A percentile compares a stretch with the other conserved stretches of the same genome.
Evolutionary conservation across 2,329 filamentous ascomycete species (phyloP).

Genomic region (Epicoccum sorghinum): DNA sequence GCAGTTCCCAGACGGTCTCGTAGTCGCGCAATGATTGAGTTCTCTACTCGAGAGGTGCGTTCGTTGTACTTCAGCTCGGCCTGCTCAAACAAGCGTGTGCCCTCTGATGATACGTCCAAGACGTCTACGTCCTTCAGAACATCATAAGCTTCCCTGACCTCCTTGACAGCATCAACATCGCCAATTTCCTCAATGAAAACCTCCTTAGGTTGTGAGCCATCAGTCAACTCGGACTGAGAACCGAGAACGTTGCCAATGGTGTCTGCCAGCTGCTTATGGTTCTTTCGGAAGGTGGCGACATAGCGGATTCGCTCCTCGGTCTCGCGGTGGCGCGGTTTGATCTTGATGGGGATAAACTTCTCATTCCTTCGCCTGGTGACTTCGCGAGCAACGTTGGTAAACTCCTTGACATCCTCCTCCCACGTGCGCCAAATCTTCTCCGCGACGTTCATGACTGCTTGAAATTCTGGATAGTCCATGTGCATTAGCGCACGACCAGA

Average conservation of each 20-base stretch:
- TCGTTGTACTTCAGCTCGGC: constrained; percentile 98
- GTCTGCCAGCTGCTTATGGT: constrained; percentile 95
- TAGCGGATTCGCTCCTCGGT: constrained; percentile 92
- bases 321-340: constrained; percentile 83
- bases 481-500: constrained; percentile 89
- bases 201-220: constrained; percentile 40
- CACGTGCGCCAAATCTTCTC: constrained; percentile 88
- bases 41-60: constrained; percentile 94
- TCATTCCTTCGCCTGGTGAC: constrained; percentile 92
- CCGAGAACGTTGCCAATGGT: constrained; percentile 98
- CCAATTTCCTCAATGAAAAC: constrained; percentile 90
- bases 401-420: constrained; percentile 97
- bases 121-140: constrained; percentile 94
- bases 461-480: constrained; percentile 89
- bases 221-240: constrained; percentile 58
- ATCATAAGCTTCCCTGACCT: constrained; percentile 93
- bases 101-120: constrained; percentile 86
- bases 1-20: constrained; percentile 92
- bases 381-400: constrained; percentile 95
- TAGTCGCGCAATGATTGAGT: constrained; percentile 95
- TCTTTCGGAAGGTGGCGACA: constrained; percentile 91
- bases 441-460: constrained; percentile 79
- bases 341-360: constrained; percentile 98
- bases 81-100: constrained; percentile 89
- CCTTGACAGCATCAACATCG: constrained; percentile 94